Evolutionary conservation across 768 basidiomycete genomes (phyloP), one percentile per base, ranked within the genome.

Genomic region (Termitomyces sp.): DNA sequence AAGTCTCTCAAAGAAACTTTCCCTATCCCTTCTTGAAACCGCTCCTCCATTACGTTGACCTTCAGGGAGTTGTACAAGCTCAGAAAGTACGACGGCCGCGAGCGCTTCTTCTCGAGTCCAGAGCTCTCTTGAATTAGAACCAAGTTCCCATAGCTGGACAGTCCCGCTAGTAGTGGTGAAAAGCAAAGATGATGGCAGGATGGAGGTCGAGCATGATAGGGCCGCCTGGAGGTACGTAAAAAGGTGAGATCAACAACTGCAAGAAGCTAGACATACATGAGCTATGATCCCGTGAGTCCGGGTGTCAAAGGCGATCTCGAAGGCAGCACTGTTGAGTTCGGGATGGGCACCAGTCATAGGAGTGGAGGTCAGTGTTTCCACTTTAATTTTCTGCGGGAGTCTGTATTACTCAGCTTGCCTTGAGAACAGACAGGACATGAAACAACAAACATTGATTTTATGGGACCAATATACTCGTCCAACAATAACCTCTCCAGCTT

Each of bases 71-170:
- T 93, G 90, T 21, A 94, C 81, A 56, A 94, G 84, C 51, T 85
- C 82, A 1, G 86, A 85, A 0, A 80, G 78, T 23, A 77, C 71
- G 48, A 91, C 78, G 2, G 82, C 76, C 0, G 90, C 75, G 10
- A 96, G 76, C 1, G 83, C 79, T 66, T 98, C 95, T 66, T 96
- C 94, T 47, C 94, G 79, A 0, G 80, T 82, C 92, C 93, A 96
- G 29, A 80, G 75, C 29, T 83, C 72, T 35, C 75, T 65, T 9
- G 56, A 12, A 29, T 48, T 29, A 25, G 56, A n/a, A 29, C 82
- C 75, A 23, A 81, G 78, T 46, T 83, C 73, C 89, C 92, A 92
- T 9, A 88, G 71, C 62, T 94, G 89, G 27, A 95, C 64, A 4
- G 90, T 77, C 10, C 92, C 92, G 2, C 88, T 87, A n/a, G 82